Evolutionary conservation across 129 eudicot species (phyloP).

Genomic region (Centaurea solstitialis): DNA sequence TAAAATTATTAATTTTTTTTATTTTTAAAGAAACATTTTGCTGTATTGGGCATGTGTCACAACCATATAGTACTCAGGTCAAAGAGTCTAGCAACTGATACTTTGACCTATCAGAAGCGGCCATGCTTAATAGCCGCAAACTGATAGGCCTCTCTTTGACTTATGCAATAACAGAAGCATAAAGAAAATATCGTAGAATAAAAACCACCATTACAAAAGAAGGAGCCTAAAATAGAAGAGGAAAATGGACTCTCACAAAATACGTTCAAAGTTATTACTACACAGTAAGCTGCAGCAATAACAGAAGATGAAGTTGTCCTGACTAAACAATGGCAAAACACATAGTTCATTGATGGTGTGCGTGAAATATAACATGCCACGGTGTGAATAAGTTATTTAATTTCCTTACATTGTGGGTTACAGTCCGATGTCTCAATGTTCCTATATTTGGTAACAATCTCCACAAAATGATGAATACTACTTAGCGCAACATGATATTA

Average conservation of each 20-base stretch:
- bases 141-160: no score
- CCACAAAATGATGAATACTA: neutral
- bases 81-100: no score
- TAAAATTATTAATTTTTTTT: neutral
- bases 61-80: no score
- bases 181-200: neutral
- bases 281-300: neutral
- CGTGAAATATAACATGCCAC: neutral
- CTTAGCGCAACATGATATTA: neutral
- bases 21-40: no score
- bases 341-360: neutral
- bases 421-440: neutral
- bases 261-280: neutral
- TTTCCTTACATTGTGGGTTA: neutral
- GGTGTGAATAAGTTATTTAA: neutral
- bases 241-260: neutral
- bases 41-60: no score
- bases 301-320: neutral
- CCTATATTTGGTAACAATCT: neutral
- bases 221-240: neutral
- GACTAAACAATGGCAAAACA: neutral
- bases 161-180: neutral
- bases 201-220: neutral
- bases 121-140: no score
- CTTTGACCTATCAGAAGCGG: no score